Percentiles rank a stretch among this genome's conserved stretches.
These are phyloP conservation scores for Ettlia oleoabundans DNA, from an alignment of 139 green algal genomes.

Conservation along the genomic window DNA sequence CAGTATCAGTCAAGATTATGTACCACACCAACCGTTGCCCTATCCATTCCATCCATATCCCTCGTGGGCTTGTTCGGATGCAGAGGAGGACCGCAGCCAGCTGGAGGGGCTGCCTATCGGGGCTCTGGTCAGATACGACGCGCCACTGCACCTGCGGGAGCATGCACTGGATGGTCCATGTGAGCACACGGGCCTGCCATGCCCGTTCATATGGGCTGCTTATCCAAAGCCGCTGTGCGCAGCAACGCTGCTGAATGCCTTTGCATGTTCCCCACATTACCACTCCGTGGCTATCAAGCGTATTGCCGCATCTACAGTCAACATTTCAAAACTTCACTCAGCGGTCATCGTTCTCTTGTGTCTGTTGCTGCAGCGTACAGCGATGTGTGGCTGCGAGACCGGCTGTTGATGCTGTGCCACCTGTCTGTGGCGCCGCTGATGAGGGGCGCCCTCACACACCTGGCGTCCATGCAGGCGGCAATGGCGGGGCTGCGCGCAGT, in stretches of 20 bases:
- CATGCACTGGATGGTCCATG: slow-evolving; percentile 1
- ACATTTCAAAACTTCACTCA: not conserved
- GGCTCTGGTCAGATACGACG: slow-evolving; percentile 1
- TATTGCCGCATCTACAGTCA: no score
- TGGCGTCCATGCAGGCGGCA: slow-evolving; percentile 39
- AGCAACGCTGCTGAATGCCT: no score
- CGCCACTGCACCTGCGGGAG: not conserved
- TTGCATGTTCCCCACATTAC: no score
- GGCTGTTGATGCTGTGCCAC: slow-evolving; percentile 77
- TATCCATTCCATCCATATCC: no score
- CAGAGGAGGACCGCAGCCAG: not conserved
- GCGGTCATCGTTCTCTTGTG: not conserved
- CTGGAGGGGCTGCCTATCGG: not conserved
- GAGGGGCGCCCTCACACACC: slow-evolving; percentile 29
- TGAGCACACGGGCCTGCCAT: no score
- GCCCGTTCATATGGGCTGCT: no score
- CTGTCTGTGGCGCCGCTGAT: slow-evolving; percentile 62
- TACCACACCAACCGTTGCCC: no score
- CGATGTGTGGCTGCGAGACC: slow-evolving; percentile 66
- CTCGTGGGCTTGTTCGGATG: not conserved
- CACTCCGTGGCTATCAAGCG: no score
- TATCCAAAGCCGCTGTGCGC: no score
- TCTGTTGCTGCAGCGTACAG: slow-evolving; percentile 14
- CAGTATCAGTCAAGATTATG: no score
- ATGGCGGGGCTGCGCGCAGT: slow-evolving; percentile 43